These are phyloP conservation scores for Mrakia hoshinonis DNA, from an alignment of 768 basidiomycete genomes.

Conservation along the genomic window DNA sequence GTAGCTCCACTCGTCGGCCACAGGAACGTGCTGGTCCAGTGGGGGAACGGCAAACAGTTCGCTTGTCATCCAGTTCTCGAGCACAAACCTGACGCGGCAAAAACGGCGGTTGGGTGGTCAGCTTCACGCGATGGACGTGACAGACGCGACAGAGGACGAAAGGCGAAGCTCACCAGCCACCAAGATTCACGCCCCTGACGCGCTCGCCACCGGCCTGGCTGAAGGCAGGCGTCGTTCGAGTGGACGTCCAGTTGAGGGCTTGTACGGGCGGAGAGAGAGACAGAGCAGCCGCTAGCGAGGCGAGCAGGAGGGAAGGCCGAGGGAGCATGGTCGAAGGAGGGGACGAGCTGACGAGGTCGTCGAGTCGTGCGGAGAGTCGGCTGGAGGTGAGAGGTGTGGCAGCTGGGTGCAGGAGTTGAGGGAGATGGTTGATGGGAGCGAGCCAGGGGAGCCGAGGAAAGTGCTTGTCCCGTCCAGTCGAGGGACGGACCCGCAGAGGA, in stretches of 20 bases:
- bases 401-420: too few species aligned
- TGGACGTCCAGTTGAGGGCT: constrained; percentile 25
- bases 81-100: constrained; percentile 4
- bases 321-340: background rate
- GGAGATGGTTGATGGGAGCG: too few species aligned
- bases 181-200: constrained; percentile 19
- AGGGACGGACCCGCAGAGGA: too few species aligned
- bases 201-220: background rate
- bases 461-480: too few species aligned
- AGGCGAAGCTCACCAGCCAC: background rate
- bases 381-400: too few species aligned
- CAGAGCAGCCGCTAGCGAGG: background rate
- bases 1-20: constrained; percentile 20
- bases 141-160: background rate
- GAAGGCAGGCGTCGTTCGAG: constrained; percentile 8
- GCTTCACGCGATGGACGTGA: background rate
- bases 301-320: background rate
- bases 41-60: constrained; percentile 19
- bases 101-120: background rate
- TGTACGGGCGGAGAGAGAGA: background rate
- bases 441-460: too few species aligned
- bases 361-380: too few species aligned
- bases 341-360: too few species aligned
- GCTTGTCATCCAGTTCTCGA: constrained; percentile 22
- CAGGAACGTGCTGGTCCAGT: background rate